A percentile compares a stretch with the other conserved stretches of the same genome.
These are phyloP conservation scores for Talaromyces funiculosus DNA, from an alignment of 2,329 filamentous ascomycete genomes.

Conservation along the genomic window DNA sequence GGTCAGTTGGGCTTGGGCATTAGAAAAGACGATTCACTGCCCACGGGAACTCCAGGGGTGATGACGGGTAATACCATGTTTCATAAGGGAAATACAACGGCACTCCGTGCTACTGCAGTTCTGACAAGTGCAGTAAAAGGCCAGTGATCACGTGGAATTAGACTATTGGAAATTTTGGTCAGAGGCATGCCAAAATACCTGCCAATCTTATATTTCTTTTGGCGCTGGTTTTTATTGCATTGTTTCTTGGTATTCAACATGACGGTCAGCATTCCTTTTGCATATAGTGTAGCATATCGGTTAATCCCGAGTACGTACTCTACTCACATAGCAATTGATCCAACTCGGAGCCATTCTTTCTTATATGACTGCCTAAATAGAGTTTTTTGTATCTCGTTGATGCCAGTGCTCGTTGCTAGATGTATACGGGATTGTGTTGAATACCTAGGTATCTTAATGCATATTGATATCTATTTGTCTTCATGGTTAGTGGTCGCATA, in stretches of 20 bases:
- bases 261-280: background rate
- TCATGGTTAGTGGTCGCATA: background rate
- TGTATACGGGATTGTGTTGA: background rate
- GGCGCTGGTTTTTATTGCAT: background rate
- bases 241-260: conserved; percentile 1
- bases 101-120: conserved; percentile 5
- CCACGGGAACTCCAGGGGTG: conserved; percentile 12
- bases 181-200: background rate
- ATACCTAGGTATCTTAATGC: background rate
- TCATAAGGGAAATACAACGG: conserved; percentile 12
- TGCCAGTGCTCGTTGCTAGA: background rate
- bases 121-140: conserved; percentile 9
- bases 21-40: conserved; percentile 29
- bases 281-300: background rate
- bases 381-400: background rate
- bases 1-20: conserved; percentile 19
- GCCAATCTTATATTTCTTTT: background rate
- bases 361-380: too few relatives aligned
- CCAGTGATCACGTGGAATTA: conserved; percentile 2
- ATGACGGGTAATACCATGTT: conserved; percentile 13
- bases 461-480: too few relatives aligned
- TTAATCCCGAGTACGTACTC: background rate
- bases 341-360: too few relatives aligned
- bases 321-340: background rate
- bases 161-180: background rate